phyloP scores from a whole-genome alignment of 2,329 filamentous ascomycete genomes.

The Pseudogymnoascus sp. region DNA sequence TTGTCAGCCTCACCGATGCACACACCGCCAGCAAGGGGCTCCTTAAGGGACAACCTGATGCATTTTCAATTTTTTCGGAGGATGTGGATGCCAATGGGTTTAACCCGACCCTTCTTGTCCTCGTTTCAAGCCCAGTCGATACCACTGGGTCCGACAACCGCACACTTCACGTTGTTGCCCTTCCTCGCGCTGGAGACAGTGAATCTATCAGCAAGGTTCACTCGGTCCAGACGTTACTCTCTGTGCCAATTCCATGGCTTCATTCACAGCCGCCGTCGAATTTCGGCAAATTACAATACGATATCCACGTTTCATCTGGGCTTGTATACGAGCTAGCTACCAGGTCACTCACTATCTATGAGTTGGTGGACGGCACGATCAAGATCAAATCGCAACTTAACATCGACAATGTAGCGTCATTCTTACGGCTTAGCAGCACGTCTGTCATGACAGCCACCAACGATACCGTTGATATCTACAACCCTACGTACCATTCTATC shows the following conservation, averaged over 20 bases:
- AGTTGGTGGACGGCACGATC: constrained; percentile 56
- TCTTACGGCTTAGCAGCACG: constrained; percentile 59
- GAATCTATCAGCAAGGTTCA: constrained; percentile 10
- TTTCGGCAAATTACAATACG: constrained; percentile 32
- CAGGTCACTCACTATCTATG: constrained; percentile 52
- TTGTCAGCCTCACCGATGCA: constrained; percentile 27
- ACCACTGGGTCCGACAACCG: constrained; percentile 14
- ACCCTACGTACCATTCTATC: constrained; percentile 56
- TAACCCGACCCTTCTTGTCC: constrained; percentile 47
- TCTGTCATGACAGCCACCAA: constrained; percentile 56
- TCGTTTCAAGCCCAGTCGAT: constrained; percentile 30
- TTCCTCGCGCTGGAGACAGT: constrained; percentile 17
- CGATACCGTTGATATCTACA: constrained; percentile 54
- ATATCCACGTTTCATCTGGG: constrained; percentile 57
- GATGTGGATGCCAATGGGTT: constrained; percentile 27
- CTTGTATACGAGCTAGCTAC: constrained; percentile 53
- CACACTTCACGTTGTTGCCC: constrained; percentile 26
- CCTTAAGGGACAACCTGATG: constrained; percentile 45
- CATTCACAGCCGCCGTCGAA: constrained; percentile 4
- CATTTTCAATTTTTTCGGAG: constrained; percentile 42
- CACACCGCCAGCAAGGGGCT: constrained; percentile 28
- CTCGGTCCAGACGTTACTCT: constrained; percentile 26
- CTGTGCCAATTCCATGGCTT: constrained; percentile 16
- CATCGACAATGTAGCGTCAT: constrained; percentile 49
- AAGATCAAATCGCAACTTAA: constrained; percentile 49